These are phyloP conservation scores for Aspergillus nanangensis DNA, from an alignment of 495 filamentous ascomycete genomes.

Conservation along the genomic window DNA sequence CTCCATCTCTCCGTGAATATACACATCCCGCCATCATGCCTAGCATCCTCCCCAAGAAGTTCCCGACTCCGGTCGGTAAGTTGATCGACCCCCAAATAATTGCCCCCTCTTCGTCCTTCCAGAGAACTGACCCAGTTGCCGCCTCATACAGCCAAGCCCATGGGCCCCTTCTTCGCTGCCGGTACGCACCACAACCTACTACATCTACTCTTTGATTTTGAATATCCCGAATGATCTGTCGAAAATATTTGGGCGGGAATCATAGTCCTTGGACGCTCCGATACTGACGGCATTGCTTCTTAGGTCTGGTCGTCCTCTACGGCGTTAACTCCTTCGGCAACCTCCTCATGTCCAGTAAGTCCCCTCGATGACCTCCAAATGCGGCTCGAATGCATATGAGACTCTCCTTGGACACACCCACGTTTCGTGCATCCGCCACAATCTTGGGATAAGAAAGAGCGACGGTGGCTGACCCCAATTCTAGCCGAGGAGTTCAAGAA, in stretches of 20 bases:
- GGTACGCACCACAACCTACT: conserved; percentile 57
- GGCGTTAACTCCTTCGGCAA: conserved; percentile 77
- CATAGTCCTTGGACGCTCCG: background rate
- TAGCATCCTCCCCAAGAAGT: conserved; percentile 91
- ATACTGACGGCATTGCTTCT: conserved; percentile 28
- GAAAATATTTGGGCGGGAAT: background rate
- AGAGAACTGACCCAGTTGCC: conserved; percentile 23
- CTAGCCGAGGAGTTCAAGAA: conserved; percentile 90
- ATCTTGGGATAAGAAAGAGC: background rate
- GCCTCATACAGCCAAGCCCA: conserved; percentile 65
- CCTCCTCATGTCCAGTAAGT: conserved; percentile 68
- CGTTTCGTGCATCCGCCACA: too few relatives aligned
- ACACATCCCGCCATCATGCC: conserved; percentile 55
- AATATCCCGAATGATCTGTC: background rate
- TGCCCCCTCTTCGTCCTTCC: background rate
- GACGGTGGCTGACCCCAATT: conserved; percentile 17
- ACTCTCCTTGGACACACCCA: too few relatives aligned
- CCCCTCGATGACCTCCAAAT: conserved; percentile 2
- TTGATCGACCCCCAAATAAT: conserved; percentile 24
- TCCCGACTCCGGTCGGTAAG: conserved; percentile 81
- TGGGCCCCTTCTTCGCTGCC: conserved; percentile 89
- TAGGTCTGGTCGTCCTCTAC: conserved; percentile 80
- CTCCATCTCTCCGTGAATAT: conserved; percentile 12
- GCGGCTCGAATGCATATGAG: background rate
- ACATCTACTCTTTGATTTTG: background rate